These are phyloP conservation scores for Yamadazyma taylorii DNA, from an alignment of 1,139 yeast species.

Conservation along the genomic window DNA sequence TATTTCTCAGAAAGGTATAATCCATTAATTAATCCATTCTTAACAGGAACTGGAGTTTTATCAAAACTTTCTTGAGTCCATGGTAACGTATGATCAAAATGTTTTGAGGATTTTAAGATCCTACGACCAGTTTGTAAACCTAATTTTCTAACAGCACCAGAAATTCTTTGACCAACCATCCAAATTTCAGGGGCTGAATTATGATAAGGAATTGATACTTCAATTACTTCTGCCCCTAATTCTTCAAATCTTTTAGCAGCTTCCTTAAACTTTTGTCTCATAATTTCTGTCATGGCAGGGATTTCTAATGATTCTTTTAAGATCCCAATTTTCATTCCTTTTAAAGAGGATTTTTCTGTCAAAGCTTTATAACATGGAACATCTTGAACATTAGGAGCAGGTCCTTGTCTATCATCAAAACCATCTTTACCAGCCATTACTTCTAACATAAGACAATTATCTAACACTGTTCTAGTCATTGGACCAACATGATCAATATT, in stretches of 20 bases:
- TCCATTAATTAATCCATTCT: conserved; percentile 29
- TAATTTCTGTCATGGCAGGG: conserved; percentile 13
- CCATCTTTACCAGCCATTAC: conserved; percentile 18
- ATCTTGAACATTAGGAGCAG: conserved; percentile 27
- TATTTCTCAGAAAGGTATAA: conserved; percentile 26
- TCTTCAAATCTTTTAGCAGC: conserved; percentile 13
- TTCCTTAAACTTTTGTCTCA: conserved; percentile 11
- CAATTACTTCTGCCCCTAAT: conserved; percentile 16
- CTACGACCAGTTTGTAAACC: conserved; percentile 12
- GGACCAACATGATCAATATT: conserved; percentile 17
- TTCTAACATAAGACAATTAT: conserved; percentile 11
- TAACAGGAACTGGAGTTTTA: conserved; percentile 26
- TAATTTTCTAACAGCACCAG: conserved; percentile 16
- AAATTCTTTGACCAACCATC: conserved; percentile 16
- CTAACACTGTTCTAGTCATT: conserved; percentile 15
- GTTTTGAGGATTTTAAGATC: conserved; percentile 9
- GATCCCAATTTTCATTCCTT: conserved; percentile 16
- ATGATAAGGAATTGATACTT: conserved; percentile 16
- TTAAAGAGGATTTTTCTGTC: conserved; percentile 6
- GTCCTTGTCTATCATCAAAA: conserved; percentile 21
- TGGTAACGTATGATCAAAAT: conserved; percentile 10
- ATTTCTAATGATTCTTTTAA: conserved; percentile 15
- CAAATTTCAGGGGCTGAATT: conserved; percentile 16
- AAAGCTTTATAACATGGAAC: conserved; percentile 10
- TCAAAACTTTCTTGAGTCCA: conserved; percentile 25